Evolutionary conservation across 2,329 filamentous ascomycete species (phyloP), one percentile per base, ranked within the genome.

Genomic region (Arthrobotrys musiformis): DNA sequence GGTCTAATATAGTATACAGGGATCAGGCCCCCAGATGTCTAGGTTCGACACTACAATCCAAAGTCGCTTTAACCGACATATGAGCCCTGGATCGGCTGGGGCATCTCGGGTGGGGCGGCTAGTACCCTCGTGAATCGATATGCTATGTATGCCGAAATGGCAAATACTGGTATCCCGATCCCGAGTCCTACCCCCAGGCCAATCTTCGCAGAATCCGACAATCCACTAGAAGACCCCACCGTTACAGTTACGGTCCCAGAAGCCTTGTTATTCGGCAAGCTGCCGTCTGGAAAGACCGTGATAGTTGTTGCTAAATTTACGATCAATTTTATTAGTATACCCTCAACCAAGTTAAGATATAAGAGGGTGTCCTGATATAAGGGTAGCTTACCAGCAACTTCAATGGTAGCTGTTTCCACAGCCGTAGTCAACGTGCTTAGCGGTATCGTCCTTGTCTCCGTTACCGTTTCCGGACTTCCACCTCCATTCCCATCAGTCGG

Each of bases 21-120:
- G n/a, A n/a, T n/a, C 40, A 42, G 1, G 40, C 6, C n/a, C 35
- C 35, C 13, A 40, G n/a, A n/a, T n/a, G n/a, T n/a, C n/a, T n/a
- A n/a, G n/a, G n/a, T n/a, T 17, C 37, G 15, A n/a, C n/a, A 40
- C 19, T 2, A 26, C 13, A 15, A 13, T 8, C 19, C 13, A 24
- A 24, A 11, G 2, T n/a, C 6, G 42, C 11, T n/a, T 17, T 58
- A 58, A 2, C 22, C 54, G 13, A 40, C 11, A 26, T 58, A 58
- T 26, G 35, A 62, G 2, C 67, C 50, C 48, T 64, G 46, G 48
- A 72, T 72, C 17, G 58, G 60, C 42, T 64, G 46, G 4, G 68
- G 68, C 19, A 72, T 60, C 24, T 72, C 68, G 11, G 68, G 66
- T 8, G 54, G 60, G 2, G 48, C 15, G 13, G 13, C 19, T 0